These are phyloP conservation scores for Pneumocystis murina DNA, from an alignment of 1,139 yeast genomes.

Conservation along the genomic window DNA sequence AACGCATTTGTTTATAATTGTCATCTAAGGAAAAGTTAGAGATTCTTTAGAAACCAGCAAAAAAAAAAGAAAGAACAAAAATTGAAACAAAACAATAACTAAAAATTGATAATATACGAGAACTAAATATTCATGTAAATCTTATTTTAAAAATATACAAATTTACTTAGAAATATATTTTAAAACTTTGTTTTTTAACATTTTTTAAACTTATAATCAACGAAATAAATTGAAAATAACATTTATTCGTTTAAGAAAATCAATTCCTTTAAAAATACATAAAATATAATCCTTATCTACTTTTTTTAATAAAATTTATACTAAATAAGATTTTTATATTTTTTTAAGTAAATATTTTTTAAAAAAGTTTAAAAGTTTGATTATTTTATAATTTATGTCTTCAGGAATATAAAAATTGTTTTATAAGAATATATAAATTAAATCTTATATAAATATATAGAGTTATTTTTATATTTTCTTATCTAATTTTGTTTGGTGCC, in stretches of 20 bases:
- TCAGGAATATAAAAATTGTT: too few species aligned
- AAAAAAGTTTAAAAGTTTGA: not conserved
- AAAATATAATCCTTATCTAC: not conserved
- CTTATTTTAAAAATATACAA: not conserved
- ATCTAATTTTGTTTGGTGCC: not conserved
- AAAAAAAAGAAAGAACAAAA: constrained; percentile 6
- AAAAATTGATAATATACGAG: constrained; percentile 13
- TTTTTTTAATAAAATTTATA: too few species aligned
- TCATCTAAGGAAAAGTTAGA: constrained; percentile 41
- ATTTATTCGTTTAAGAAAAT: not conserved
- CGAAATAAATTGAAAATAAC: not conserved
- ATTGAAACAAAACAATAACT: constrained; percentile 79
- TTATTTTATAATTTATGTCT: not conserved
- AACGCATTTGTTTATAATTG: constrained; percentile 93
- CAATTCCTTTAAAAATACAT: not conserved
- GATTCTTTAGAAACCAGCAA: not conserved
- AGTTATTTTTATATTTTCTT: not conserved
- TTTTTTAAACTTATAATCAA: not conserved
- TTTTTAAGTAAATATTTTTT: not conserved
- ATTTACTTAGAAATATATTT: not conserved
- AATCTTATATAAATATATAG: not conserved
- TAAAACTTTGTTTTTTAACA: not conserved
- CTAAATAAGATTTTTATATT: too few species aligned
- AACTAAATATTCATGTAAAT: constrained; percentile 1
- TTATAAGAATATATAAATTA: too few species aligned